Evolutionary conservation across 441 rosid species (phyloP).

Genomic region (Adansonia gregorii): DNA sequence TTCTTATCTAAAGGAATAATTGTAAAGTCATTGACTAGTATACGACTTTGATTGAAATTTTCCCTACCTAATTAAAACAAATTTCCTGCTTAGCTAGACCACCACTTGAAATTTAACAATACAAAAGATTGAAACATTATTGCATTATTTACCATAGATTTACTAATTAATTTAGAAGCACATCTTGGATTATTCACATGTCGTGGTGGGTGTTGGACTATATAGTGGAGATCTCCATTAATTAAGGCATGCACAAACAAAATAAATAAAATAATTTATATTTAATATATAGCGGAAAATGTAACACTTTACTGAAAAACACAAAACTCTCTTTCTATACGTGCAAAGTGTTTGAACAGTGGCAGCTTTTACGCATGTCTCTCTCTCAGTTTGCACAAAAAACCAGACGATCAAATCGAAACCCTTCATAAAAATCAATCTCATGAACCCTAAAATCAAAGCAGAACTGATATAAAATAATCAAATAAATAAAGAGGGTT

Average conservation of each 20-base stretch:
- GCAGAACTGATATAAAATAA: slow-evolving; percentile 36
- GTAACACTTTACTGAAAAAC: slow-evolving; percentile 54
- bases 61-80: not conserved
- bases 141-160: slow-evolving; percentile 33
- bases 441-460: slow-evolving; percentile 55
- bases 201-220: slow-evolving; percentile 43
- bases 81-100: slow-evolving; percentile 2
- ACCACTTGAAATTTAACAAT: not conserved
- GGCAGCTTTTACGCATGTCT: slow-evolving; percentile 75
- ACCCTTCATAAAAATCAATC: slow-evolving; percentile 36
- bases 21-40: not conserved
- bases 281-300: slow-evolving; percentile 19
- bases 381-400: slow-evolving; percentile 48
- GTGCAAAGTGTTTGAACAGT: slow-evolving; percentile 68
- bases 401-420: slow-evolving; percentile 53
- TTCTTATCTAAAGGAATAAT: not conserved
- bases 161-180: slow-evolving; percentile 30
- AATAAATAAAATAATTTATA: not conserved
- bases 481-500: slow-evolving; percentile 22
- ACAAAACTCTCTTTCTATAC: slow-evolving; percentile 36
- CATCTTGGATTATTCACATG: slow-evolving; percentile 51
- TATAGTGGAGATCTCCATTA: slow-evolving; percentile 22
- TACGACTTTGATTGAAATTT: not conserved
- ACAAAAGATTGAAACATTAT: slow-evolving; percentile 26
- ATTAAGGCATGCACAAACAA: slow-evolving; percentile 33